These are phyloP conservation scores for Juncus effusus DNA, from an alignment of 176 grass and related monocot species.

Conservation along the genomic window DNA sequence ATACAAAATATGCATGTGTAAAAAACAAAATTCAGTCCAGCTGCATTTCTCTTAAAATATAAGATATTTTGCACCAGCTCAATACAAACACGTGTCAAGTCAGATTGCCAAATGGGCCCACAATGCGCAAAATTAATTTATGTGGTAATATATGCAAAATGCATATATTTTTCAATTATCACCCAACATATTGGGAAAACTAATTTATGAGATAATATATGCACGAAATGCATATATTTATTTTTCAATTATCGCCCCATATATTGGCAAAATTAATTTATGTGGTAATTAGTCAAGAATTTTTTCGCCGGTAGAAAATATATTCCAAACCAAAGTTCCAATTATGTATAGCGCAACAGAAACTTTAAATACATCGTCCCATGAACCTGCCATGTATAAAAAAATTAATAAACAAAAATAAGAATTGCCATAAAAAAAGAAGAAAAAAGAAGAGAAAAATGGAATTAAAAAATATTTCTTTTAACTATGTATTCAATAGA, in stretches of 20 bases:
- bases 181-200: neutral
- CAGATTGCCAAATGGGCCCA: too few species aligned
- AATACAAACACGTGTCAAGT: too few species aligned
- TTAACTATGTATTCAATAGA: neutral
- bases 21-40: too few species aligned
- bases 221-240: neutral
- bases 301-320: conserved; percentile 85
- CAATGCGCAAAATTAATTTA: too few species aligned
- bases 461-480: neutral
- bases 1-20: too few species aligned
- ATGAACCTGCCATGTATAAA: conserved; percentile 56
- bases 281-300: conserved; percentile 54
- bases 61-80: too few species aligned
- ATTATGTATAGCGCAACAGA: conserved; percentile 68
- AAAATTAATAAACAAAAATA: neutral
- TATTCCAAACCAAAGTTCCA: conserved; percentile 88
- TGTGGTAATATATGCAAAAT: neutral
- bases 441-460: neutral
- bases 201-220: neutral
- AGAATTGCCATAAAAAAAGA: neutral
- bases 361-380: conserved; percentile 92
- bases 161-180: neutral
- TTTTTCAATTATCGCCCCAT: neutral
- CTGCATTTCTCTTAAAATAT: too few species aligned
- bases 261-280: conserved; percentile 19